Evolutionary conservation across 169 alveolate genomes (phyloP), one percentile per base, ranked within the genome.

Genomic region (Plasmodium knowlesi): DNA sequence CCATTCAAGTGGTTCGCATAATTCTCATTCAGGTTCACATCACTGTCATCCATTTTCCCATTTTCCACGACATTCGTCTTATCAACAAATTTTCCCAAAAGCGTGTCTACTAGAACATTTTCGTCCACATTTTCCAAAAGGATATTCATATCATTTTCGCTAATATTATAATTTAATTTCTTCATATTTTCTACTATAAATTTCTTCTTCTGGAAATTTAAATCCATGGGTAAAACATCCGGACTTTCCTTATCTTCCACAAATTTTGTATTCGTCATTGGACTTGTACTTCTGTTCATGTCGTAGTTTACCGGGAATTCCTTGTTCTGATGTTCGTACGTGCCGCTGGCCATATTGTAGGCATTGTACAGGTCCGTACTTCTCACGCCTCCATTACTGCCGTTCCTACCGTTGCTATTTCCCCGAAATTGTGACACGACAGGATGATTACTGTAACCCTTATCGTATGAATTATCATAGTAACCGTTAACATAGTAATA

Each of bases 81-180:
- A 41, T 86, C 43, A 32, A 30, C 70, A 12, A 46, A 50, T 70
- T 74, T 86, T 37, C 41, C 93, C 53, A 74, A 34, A 86, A 86
- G 46, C 10, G 79, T 86, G 28, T 86, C 93, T 32, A 86, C 19
- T 76, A 86, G 80, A 3, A n/a, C n/a, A 50, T 86, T 28, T 19
- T 86, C 93, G 46, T 84, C 73, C 46, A 84, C 14, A 84, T 84
- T 84, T 12, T 84, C 83, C 61, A 86, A 32, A 74, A 73, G 61
- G 22, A 43, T 10, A 76, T 32, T 86, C 70, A 86, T 32, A 32
- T 86, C 81, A 53, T 70, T 50, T 86, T 86, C 93, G 61, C 54
- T 86, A 53, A 86, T 46, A 46, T 76, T 50, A 86, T 12, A 16
- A 76, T 86, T 76, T 39, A 86, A 86, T 22, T 86, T 86, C 30